These are phyloP conservation scores for Colletotrichum sp. DNA, from an alignment of 2,329 filamentous ascomycete species.

Conservation along the genomic window DNA sequence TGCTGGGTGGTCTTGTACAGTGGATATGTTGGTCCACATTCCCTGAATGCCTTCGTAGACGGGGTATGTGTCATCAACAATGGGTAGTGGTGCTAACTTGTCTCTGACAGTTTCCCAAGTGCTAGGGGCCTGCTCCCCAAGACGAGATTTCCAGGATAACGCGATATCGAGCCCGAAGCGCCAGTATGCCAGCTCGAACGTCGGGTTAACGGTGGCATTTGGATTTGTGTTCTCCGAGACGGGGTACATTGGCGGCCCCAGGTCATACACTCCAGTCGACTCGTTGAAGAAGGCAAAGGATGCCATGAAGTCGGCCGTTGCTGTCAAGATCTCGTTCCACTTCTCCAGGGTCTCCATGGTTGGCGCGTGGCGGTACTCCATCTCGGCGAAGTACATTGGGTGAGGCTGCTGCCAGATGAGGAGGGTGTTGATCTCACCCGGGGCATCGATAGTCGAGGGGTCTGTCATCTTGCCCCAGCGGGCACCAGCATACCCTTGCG, in stretches of 20 bases:
- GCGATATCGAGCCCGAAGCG: slow-evolving; percentile 63
- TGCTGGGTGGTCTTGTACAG: slow-evolving; percentile 46
- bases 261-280: slow-evolving; percentile 54
- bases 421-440: slow-evolving; percentile 65
- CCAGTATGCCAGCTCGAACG: slow-evolving; percentile 68
- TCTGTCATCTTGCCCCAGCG: slow-evolving; percentile 46
- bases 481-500: slow-evolving; percentile 48
- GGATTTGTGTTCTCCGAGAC: slow-evolving; percentile 63
- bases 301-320: slow-evolving; percentile 64
- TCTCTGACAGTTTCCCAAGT: slow-evolving; percentile 54
- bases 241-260: slow-evolving; percentile 50
- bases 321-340: slow-evolving; percentile 58
- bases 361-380: slow-evolving; percentile 54
- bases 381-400: slow-evolving; percentile 63
- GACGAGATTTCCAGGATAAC: slow-evolving; percentile 54
- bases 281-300: slow-evolving; percentile 60
- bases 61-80: slow-evolving; percentile 54
- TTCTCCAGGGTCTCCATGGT: slow-evolving; percentile 46
- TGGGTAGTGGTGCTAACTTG: slow-evolving; percentile 58
- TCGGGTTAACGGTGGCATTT: slow-evolving; percentile 60
- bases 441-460: slow-evolving; percentile 57
- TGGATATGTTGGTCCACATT: slow-evolving; percentile 45
- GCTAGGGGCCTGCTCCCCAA: slow-evolving; percentile 44
- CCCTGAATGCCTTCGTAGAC: slow-evolving; percentile 53
- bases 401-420: slow-evolving; percentile 70